Conservation (phyloP, 1,139 yeast genomes). For the Hyphopichia burtonii region DNA sequence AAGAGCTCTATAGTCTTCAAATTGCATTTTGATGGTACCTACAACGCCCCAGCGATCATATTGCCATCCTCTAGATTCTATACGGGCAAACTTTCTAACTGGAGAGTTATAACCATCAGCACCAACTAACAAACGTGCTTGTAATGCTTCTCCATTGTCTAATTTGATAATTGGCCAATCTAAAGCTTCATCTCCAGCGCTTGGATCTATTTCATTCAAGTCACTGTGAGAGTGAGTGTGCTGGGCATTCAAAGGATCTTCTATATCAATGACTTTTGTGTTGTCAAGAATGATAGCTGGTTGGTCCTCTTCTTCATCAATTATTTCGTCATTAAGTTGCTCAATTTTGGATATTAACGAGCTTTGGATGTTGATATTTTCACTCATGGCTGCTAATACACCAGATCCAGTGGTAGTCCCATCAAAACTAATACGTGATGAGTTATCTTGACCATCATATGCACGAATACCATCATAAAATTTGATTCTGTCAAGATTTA, state of each 20-base stretch:
- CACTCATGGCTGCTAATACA: conserved; percentile 79
- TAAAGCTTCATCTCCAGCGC: conserved; percentile 25
- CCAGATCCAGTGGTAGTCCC: conserved; percentile 44
- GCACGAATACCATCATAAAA: conserved; percentile 80
- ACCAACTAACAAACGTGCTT: conserved; percentile 79
- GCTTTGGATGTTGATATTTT: conserved; percentile 79
- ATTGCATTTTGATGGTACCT: conserved; percentile 75
- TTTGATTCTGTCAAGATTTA: conserved; percentile 68
- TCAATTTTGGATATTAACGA: conserved; percentile 59
- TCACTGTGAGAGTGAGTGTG: conserved; percentile 9
- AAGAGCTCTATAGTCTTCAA: conserved; percentile 63
- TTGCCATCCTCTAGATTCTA: conserved; percentile 89
- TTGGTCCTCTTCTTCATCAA: conserved; percentile 16
- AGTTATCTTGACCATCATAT: conserved; percentile 74
- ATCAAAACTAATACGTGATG: conserved; percentile 71
- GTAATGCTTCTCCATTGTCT: conserved; percentile 60
- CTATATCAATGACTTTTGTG: conserved; percentile 61
- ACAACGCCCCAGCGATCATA: conserved; percentile 89
- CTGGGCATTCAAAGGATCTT: conserved; percentile 17
- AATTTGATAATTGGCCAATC: conserved; percentile 81
- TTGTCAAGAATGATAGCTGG: conserved; percentile 56
- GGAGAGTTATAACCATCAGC: conserved; percentile 98
- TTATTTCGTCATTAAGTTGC: conserved; percentile 33
- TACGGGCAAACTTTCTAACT: conserved; percentile 76
- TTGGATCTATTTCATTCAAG: conserved; percentile 14